These are phyloP conservation scores for Blastobotrys parvus DNA, from an alignment of 805 yeast species.

Conservation along the genomic window DNA sequence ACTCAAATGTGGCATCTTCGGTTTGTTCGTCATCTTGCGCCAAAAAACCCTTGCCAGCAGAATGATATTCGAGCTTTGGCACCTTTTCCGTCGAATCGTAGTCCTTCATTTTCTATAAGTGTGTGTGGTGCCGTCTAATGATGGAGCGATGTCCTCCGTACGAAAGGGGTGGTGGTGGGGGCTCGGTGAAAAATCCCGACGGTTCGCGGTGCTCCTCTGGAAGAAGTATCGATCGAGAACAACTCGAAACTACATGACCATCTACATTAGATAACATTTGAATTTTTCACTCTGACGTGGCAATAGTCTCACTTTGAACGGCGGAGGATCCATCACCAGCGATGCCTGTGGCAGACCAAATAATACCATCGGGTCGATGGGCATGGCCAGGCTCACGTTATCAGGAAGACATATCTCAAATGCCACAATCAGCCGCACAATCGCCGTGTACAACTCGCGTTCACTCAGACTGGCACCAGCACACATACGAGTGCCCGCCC, in stretches of 20 bases:
- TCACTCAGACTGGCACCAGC: constrained; percentile 54
- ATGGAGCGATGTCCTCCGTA: too few relatives aligned
- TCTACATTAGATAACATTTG: background rate
- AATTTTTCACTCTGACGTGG: constrained; percentile 22
- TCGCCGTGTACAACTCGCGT: constrained; percentile 52
- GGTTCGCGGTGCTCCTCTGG: too few relatives aligned
- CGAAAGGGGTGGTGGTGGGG: too few relatives aligned
- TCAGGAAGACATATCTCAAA: constrained; percentile 40
- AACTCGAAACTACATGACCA: too few relatives aligned
- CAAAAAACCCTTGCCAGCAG: constrained; percentile 32
- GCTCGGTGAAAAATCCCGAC: too few relatives aligned
- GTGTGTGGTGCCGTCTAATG: too few relatives aligned
- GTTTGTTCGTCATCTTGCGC: constrained; percentile 37
- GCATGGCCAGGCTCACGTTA: constrained; percentile 30
- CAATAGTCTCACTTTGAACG: constrained; percentile 30
- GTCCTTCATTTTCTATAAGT: too few relatives aligned
- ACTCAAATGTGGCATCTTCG: constrained; percentile 36
- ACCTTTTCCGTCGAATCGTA: background rate
- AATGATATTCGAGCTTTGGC: constrained; percentile 16
- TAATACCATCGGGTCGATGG: constrained; percentile 41
- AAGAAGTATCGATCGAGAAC: too few relatives aligned
- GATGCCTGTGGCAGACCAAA: constrained; percentile 44
- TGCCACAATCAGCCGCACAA: constrained; percentile 42
- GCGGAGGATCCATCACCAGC: constrained; percentile 54
- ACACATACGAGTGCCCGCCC: constrained; percentile 63